A percentile compares a stretch with the other conserved stretches of the same genome.
Conservation (phyloP, 345 rosid genomes). For the Tarenaya hassleriana region DNA sequence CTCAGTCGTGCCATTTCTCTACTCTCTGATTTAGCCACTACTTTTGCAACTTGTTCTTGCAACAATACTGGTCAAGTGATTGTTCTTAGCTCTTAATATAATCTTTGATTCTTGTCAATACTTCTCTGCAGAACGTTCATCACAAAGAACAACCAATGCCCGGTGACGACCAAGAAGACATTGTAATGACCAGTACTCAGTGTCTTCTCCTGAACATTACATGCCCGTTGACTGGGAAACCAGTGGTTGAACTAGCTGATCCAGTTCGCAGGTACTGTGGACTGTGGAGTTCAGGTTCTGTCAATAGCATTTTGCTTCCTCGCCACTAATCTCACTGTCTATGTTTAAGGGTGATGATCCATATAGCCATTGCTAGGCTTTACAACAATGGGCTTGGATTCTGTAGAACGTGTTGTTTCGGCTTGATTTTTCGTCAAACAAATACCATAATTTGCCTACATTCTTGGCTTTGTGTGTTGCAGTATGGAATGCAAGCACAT, state of each 20-base stretch:
- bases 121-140: conserved; percentile 66
- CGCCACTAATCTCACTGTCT: neutral
- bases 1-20: no score
- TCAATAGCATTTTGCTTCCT: neutral
- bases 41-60: no score
- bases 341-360: neutral
- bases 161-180: conserved; percentile 88
- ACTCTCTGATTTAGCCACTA: no score
- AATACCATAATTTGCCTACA: neutral
- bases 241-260: conserved; percentile 55
- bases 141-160: conserved; percentile 84
- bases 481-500: conserved; percentile 86
- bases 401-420: no score
- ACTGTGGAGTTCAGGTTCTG: conserved; percentile 11
- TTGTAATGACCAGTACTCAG: conserved; percentile 81
- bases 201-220: conserved; percentile 55
- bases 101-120: conserved; percentile 2
- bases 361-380: no score
- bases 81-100: no score
- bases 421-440: no score
- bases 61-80: no score
- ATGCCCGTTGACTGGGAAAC: conserved; percentile 85
- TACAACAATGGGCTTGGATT: no score
- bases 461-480: conserved; percentile 19
- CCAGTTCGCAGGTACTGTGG: conserved; percentile 80